Conservation (phyloP, 345 rosid species). For the Gossypium stocksii region DNA sequence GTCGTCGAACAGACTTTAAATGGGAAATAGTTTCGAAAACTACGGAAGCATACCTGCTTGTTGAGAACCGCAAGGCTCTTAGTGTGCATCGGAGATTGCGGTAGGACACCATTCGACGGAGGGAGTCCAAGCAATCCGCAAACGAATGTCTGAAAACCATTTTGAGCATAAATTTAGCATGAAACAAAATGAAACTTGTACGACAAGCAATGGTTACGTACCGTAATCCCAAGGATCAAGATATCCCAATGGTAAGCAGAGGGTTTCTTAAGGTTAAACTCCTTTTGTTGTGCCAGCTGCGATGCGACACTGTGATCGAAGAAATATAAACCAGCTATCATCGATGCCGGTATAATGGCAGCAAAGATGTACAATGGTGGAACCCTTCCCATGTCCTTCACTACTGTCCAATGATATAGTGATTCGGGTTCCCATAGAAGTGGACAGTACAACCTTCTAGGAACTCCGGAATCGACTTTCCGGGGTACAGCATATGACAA, state of each 20-base stretch:
- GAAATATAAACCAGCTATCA: slow-evolving; percentile 85
- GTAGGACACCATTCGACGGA: slow-evolving; percentile 89
- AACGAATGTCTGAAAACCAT: slow-evolving; percentile 52
- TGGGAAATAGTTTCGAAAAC: background rate
- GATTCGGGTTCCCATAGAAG: slow-evolving; percentile 80
- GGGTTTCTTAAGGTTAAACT: slow-evolving; percentile 73
- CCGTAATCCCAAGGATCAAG: slow-evolving; percentile 66
- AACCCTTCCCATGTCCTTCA: slow-evolving; percentile 72
- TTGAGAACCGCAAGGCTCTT: slow-evolving; percentile 77
- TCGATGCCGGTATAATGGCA: slow-evolving; percentile 66
- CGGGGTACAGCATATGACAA: slow-evolving; percentile 53
- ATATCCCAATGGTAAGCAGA: slow-evolving; percentile 83
- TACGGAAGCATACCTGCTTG: slow-evolving; percentile 42
- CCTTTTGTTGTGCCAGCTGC: slow-evolving; percentile 81
- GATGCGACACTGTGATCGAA: slow-evolving; percentile 91
- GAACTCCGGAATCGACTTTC: slow-evolving; percentile 47
- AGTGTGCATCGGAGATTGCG: slow-evolving; percentile 93
- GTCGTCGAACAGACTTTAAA: slow-evolving; percentile 4
- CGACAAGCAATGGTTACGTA: slow-evolving; percentile 12
- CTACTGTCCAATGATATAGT: slow-evolving; percentile 77
- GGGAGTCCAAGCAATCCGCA: slow-evolving; percentile 85
- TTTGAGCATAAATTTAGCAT: background rate
- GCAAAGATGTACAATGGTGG: slow-evolving; percentile 61
- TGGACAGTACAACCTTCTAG: slow-evolving; percentile 64
- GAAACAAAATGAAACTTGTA: background rate